Evolutionary conservation across 2,329 filamentous ascomycete genomes (phyloP), one percentile per base, ranked within the genome.

Genomic region (Coleophoma eucalyptorum): DNA sequence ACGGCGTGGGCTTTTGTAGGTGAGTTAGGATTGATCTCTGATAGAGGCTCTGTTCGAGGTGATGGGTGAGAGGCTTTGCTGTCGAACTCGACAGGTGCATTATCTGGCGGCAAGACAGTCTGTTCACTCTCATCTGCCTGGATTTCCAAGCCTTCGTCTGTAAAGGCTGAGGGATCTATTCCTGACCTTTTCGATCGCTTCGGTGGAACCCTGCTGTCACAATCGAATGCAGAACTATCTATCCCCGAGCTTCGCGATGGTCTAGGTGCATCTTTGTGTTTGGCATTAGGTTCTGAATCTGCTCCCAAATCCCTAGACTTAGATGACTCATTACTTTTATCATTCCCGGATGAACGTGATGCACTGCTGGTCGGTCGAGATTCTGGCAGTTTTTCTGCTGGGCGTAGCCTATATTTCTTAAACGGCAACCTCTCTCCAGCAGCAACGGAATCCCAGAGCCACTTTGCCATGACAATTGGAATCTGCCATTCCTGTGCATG

Each of bases 401-500:
- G 56, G 37, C 61, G 62, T 46, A 72, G 65, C 18, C 67, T 56
- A 61, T 78, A 81, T 31, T 71, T 66, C 19, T 72, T 67, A 46
- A 76, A 77, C 11, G 75, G 62, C 50, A 78, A 71, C 59, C 70
- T 73, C 49, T 72, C 66, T 31, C 80, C 80, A 0, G 72, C 80
- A 61, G 77, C 74, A 46, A 97, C 83, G 57, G 88, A 94, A 47
- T 86, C 79, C 85, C 89, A 94, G 3, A 99, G 74, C 94, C 94
- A 99, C 19, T 86, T 81, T 16, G 83, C 81, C 7, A 80, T 80
- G 11, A 97, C 88, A n/a, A 93, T 83, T 2, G 91, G 89, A 11
- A 97, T 86, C 4, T 79, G 78, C 76, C 89, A 89, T 59, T 85
- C 78, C 8, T 83, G 67, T 0, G 91, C 91, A 63, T 90, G 85